Evolutionary conservation across 169 alveolate species (phyloP).

Genomic region (Perkinsus marinus): DNA sequence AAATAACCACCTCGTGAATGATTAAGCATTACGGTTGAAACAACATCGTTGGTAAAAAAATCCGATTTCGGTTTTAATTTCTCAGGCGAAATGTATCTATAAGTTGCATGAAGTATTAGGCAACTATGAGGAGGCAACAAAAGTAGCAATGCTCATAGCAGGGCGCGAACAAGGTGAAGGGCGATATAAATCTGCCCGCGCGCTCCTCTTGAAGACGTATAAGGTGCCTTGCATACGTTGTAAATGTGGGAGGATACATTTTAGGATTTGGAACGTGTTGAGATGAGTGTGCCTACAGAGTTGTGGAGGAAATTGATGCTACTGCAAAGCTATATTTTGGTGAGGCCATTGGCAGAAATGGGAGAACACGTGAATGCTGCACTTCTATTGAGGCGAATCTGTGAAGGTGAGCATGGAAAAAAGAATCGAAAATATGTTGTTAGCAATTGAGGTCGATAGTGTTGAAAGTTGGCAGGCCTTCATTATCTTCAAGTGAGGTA

Average conservation of each 20-base stretch:
- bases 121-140: constrained; percentile 46
- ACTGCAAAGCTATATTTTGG: constrained; percentile 56
- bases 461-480: no score
- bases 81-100: background rate
- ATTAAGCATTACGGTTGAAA: no score
- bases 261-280: background rate
- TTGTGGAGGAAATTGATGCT: constrained; percentile 50
- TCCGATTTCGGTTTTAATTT: background rate
- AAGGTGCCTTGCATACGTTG: constrained; percentile 9
- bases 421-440: no score
- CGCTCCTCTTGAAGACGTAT: constrained; percentile 52
- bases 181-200: constrained; percentile 64
- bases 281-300: constrained; percentile 48
- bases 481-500: no score
- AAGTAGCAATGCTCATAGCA: constrained; percentile 61
- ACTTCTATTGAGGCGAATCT: background rate
- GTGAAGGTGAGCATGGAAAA: background rate
- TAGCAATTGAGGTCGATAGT: no score
- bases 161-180: constrained; percentile 58
- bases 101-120: constrained; percentile 53
- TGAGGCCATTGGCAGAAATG: background rate
- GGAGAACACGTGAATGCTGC: background rate
- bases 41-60: no score
- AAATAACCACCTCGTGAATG: no score
- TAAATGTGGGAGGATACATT: no score